Evolutionary conservation across 768 basidiomycete species (phyloP).

Genomic region (Cystobasidium onofrii): DNA sequence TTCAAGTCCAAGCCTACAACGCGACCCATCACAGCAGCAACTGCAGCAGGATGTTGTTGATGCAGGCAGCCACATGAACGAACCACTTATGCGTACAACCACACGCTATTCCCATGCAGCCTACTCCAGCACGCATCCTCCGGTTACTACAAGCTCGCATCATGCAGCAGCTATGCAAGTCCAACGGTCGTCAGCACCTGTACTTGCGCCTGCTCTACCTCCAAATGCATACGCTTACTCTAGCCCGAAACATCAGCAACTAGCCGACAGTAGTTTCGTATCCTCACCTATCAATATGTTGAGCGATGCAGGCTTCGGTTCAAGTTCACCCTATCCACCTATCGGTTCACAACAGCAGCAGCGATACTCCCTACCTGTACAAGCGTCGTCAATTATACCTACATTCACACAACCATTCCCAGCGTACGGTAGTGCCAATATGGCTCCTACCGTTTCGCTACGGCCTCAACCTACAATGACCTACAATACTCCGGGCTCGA

Average conservation of each 20-base stretch:
- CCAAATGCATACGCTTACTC: neutral
- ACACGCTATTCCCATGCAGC: neutral
- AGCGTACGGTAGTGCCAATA: neutral
- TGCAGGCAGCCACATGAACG: neutral
- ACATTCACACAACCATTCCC: neutral
- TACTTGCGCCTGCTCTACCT: neutral
- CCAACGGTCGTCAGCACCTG: neutral
- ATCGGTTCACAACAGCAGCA: conserved; percentile 4
- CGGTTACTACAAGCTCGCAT: neutral
- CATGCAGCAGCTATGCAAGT: neutral
- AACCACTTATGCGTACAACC: neutral
- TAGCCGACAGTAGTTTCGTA: neutral
- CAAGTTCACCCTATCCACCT: conserved; percentile 26
- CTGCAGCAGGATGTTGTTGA: neutral
- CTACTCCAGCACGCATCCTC: neutral
- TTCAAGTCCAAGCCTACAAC: neutral
- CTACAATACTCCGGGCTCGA: conserved; percentile 1
- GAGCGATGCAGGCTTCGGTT: conserved; percentile 6
- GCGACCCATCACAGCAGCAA: neutral
- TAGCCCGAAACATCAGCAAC: neutral
- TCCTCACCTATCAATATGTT: neutral
- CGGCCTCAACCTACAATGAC: conserved; percentile 13
- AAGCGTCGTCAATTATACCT: neutral
- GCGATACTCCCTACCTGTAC: conserved; percentile 9
- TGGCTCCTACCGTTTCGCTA: neutral